phyloP scores from a whole-genome alignment of 257 asterid species.

The Eucommia ulmoides region DNA sequence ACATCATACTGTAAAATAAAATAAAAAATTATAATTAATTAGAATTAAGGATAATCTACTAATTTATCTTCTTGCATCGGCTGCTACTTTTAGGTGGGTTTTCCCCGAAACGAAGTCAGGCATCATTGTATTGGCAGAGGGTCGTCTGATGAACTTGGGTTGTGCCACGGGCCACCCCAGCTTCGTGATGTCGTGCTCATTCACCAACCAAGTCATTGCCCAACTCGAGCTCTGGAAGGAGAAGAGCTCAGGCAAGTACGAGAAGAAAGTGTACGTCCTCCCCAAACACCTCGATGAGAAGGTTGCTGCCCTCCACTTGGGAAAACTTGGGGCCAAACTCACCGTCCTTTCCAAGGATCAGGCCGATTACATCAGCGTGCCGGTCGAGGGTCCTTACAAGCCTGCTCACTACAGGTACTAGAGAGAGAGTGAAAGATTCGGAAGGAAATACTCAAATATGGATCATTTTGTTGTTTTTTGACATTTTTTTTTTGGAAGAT shows the following conservation, averaged over 20 bases:
- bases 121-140: constrained; percentile 4
- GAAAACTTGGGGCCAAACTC: background rate
- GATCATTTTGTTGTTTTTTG: too few relatives aligned
- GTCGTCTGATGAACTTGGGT: constrained; percentile 2
- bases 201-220: constrained; percentile 7
- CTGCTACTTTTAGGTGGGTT: too few relatives aligned
- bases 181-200: constrained; percentile 7
- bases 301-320: background rate
- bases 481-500: too few relatives aligned
- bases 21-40: too few relatives aligned
- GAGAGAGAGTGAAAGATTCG: too few relatives aligned
- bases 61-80: too few relatives aligned
- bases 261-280: constrained; percentile 1
- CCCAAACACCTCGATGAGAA: background rate
- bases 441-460: too few relatives aligned
- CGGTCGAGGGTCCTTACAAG: background rate
- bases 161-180: constrained; percentile 8
- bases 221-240: constrained; percentile 8
- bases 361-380: background rate
- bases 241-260: constrained; percentile 5
- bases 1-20: too few relatives aligned
- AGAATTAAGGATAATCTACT: too few relatives aligned
- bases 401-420: constrained; percentile 1
- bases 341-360: background rate
- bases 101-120: constrained; percentile 6